Conservation (phyloP, 495 filamentous ascomycete genomes). For the Penicillium lagena region DNA sequence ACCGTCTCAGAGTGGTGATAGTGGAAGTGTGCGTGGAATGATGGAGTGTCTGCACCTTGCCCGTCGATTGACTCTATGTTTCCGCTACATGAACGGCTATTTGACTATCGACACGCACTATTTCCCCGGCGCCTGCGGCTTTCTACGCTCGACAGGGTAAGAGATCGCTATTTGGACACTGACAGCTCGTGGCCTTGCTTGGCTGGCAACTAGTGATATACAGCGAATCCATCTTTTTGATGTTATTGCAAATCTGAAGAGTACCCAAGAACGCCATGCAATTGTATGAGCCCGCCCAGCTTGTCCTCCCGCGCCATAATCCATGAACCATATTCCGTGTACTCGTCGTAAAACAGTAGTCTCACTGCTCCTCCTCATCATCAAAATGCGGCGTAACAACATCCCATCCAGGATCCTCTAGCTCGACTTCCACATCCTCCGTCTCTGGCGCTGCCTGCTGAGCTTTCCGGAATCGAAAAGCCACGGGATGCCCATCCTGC, state of each 20-base stretch:
- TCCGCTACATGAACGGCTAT: too few species aligned
- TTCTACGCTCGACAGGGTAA: too few species aligned
- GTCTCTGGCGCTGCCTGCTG: slow-evolving; percentile 7
- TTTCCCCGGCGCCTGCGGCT: too few species aligned
- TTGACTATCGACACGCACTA: too few species aligned
- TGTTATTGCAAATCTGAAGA: too few species aligned
- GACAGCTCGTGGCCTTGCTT: too few species aligned
- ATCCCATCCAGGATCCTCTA: slow-evolving; percentile 54
- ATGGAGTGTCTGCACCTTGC: not conserved
- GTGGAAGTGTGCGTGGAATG: not conserved
- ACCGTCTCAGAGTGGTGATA: slow-evolving; percentile 15
- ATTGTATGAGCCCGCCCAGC: too few species aligned
- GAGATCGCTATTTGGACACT: too few species aligned
- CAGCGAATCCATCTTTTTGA: too few species aligned
- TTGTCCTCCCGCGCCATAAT: not conserved
- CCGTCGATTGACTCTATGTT: not conserved
- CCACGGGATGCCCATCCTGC: slow-evolving; percentile 54
- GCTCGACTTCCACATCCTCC: slow-evolving; percentile 32
- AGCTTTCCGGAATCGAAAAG: slow-evolving; percentile 56
- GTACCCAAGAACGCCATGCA: too few species aligned
- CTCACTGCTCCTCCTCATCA: slow-evolving; percentile 38
- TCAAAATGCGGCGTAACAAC: slow-evolving; percentile 59
- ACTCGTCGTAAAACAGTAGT: too few species aligned
- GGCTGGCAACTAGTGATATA: too few species aligned
- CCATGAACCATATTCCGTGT: not conserved